Base-by-base conservation (phyloP, 495 filamentous ascomycete genomes). In the Trichoderma virens region DNA sequence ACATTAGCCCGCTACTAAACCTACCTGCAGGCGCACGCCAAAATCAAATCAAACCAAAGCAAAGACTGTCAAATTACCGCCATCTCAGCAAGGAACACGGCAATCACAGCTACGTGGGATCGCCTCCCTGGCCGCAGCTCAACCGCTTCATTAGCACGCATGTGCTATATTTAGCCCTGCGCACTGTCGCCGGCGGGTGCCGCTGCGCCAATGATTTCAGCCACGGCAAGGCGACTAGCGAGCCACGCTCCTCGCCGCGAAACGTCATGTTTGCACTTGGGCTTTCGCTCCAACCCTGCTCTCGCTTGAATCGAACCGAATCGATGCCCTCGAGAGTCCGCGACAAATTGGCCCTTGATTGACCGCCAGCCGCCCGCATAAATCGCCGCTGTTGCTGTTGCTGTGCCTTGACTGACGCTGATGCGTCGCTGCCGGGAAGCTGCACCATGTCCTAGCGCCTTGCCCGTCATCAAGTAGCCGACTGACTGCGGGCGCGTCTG, bases 371-470 rank as follows among this genome's bases (percentile, higher is more conserved):
- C 43, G 43, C 43, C 43, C n/a, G 43, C 32, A 7, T 41, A 41
- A 18, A 41, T 18, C 38, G 3, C 18, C 38, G 6, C 38, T 41
- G n/a, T n/a, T n/a, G n/a, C n/a, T n/a, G n/a, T 23, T n/a, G 23
- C 23, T 30, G 23, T 18, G 9, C 51, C 20, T 20, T 30, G 9
- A 27, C 51, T 45, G 51, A 1, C 51, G 25, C 51, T 14, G 23
- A 56, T 30, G 23, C 51, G 23, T 56, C 11, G 51, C 25, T 27
- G 27, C 25, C 11, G 27, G 27, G 23, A 16, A 56, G 51, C 25
- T 56, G 51, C 51, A 56, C 23, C 25, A 56, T 30, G 51, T 56
- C 51, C 23, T 56, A 56, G 51, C 51, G 51, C 51, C 51, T 16
- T 27, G 51, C 51, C 11, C 51, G 16, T 56, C 51, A 30, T 27